Evolutionary conservation across 2,329 filamentous ascomycete genomes (phyloP), one percentile per base, ranked within the genome.

Genomic region (Claviceps lovelessii): DNA sequence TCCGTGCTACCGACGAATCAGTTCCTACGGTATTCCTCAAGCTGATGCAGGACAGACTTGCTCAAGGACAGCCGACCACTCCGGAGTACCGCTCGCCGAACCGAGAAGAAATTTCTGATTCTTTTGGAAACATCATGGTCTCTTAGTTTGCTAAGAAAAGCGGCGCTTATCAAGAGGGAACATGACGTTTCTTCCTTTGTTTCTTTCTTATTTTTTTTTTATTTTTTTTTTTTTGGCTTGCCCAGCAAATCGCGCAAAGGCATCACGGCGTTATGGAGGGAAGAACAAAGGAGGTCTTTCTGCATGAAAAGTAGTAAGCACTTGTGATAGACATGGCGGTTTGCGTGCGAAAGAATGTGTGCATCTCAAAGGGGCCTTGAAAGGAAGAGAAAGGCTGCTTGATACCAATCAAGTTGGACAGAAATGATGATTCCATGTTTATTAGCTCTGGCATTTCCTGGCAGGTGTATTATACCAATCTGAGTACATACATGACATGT

Each of bases 1-100:
- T 98, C 62, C 81, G 93, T 58, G 93, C 91, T 6, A 98, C 93
- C 1, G 91, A 97, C 64, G 93, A 97, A 65, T 80, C 77, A 37
- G 88, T 98, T 0, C 90, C 93, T 8, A 78, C 81, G 1, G 77
- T 91, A 23, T 68, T 98, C 55, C 74, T 93, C 64, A 90, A 88
- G 68, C 73, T 87, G 56, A 95, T 98, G 89, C 86, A 94, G 65
- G 87, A 91, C 59, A 80, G 86, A 58, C 75, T 97, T 50, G 77
- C 85, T 8, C 66, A 69, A 8, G 82, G 82, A 5, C 61, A 70
- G 29, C 72, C 74, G 35, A 73, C 70, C 31, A 56, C 62, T 17
- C 64, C 67, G 9, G 73, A 77, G 42, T 60, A 67, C 37, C 61
- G 68, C 8, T 68, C 72, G 46, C 63, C 73, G 8, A 73, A 74